Base-by-base conservation (phyloP, 2,329 filamentous ascomycete species). In the Drechslerella stenobrocha region DNA sequence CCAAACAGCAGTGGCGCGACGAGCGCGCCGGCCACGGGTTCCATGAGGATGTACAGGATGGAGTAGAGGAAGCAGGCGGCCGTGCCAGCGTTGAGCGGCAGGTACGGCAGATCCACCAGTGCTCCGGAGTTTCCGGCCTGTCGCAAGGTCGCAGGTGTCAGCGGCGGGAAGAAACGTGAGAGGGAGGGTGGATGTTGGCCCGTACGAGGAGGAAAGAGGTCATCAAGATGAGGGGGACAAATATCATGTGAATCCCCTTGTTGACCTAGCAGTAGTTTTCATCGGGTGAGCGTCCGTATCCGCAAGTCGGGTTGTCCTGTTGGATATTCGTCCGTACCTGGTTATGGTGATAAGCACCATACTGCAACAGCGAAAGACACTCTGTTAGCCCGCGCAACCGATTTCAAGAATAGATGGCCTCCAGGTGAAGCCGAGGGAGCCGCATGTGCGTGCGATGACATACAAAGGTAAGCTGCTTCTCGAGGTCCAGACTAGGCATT, bases 21-120 rank as follows among this genome's bases (percentile, higher is more conserved):
- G 24, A 88, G 79, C 8, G 84, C 85, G 51, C 93, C 93, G 8
- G 93, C 93, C 0, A 97, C 90, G 0, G 93, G 93, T 75, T 98
- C 93, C 74, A 98, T 86, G 20, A 98, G 83, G 47, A 97, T 81
- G 75, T 97, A 98, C 57, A 96, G 83, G 1, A 82, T 82, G 34
- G 87, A 83, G 77, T 93, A 96, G 24, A 86, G 74, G 52, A 84
- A 81, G 30, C 85, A 84, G 44, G 79, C 78, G 57, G 88, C 82
- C 9, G 83, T 89, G 70, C 83, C 84, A 42, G 84, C 78, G 71
- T 84, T 91, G 61, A 85, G 82, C 13, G 82, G 80, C 69, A 86
- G 82, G 73, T 88, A 84, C 18, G 88, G 88, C 11, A 85, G 80
- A 52, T 81, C 81, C 73, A 87, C 83, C 47, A 87, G 81, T 71